A percentile compares a stretch with the other conserved stretches of the same genome.
phyloP scores from a whole-genome alignment of 2,329 filamentous ascomycete species.

The Byssoonygena ceratinophila region DNA sequence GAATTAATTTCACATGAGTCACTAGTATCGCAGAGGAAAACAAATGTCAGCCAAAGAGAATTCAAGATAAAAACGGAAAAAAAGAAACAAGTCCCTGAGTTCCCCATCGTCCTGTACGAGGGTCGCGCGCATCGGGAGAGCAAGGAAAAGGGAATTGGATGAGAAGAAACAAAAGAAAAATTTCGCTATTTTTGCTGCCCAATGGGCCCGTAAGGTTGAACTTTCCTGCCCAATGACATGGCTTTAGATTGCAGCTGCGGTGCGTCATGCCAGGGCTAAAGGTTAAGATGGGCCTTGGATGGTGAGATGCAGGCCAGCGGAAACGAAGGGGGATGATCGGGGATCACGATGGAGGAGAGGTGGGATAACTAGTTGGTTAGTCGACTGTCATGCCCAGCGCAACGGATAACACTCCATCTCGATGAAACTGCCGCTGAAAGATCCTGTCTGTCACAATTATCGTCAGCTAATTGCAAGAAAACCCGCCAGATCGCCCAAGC shows the following conservation, averaged over 20 bases:
- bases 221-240: slow-evolving; percentile 11
- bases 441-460: neutral
- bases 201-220: slow-evolving; percentile 6
- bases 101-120: neutral
- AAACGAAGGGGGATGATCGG: no score
- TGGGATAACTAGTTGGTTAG: no score
- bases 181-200: slow-evolving; percentile 11
- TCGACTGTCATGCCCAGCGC: neutral
- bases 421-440: slow-evolving; percentile 6
- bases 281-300: neutral
- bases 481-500: neutral
- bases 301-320: neutral
- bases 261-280: slow-evolving; percentile 12
- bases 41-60: slow-evolving; percentile 1
- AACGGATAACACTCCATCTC: neutral
- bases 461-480: neutral
- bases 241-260: slow-evolving; percentile 4
- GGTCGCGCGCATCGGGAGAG: neutral
- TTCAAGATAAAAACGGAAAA: neutral
- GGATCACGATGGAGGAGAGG: neutral
- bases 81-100: neutral
- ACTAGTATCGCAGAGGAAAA: neutral
- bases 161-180: neutral
- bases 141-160: neutral
- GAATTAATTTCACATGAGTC: slow-evolving; percentile 2